Conservation (phyloP, 805 yeast species). For the Spencermartinsiella europaea region DNA sequence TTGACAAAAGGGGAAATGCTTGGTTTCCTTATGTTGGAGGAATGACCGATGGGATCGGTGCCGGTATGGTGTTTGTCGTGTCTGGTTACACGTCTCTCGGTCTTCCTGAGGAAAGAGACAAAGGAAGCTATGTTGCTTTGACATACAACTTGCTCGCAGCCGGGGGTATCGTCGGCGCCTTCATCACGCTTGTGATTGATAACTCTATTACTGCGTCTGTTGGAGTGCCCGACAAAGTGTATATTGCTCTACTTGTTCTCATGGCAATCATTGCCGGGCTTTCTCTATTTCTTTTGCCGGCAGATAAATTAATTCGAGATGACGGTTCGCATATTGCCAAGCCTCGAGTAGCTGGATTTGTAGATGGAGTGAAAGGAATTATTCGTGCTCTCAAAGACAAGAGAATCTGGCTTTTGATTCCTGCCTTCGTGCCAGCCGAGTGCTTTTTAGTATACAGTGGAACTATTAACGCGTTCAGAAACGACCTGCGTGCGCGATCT, state of each 20-base stretch:
- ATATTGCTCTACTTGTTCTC: constrained; percentile 6
- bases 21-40: constrained; percentile 34
- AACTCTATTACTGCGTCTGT: not conserved
- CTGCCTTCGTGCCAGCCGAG: constrained; percentile 7
- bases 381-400: constrained; percentile 1
- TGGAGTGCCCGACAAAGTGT: constrained; percentile 7
- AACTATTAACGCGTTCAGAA: constrained; percentile 1
- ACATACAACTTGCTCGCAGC: constrained; percentile 56
- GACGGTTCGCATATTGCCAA: constrained; percentile 9
- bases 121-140: constrained; percentile 48
- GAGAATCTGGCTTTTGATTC: constrained; percentile 5
- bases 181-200: constrained; percentile 41
- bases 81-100: constrained; percentile 51
- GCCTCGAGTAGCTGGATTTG: constrained; percentile 3
- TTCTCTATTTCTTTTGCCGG: constrained; percentile 3
- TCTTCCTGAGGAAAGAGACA: constrained; percentile 47
- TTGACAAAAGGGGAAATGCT: constrained; percentile 39
- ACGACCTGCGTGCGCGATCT: not conserved
- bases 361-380: constrained; percentile 6
- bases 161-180: constrained; percentile 55
- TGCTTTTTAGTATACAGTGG: constrained; percentile 7
- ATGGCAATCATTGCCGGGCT: constrained; percentile 2
- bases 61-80: constrained; percentile 5
- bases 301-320: constrained; percentile 4
- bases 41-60: constrained; percentile 4